Evolutionary conservation across 306 rosid species (phyloP).

Genomic region (Cicer bijugum): DNA sequence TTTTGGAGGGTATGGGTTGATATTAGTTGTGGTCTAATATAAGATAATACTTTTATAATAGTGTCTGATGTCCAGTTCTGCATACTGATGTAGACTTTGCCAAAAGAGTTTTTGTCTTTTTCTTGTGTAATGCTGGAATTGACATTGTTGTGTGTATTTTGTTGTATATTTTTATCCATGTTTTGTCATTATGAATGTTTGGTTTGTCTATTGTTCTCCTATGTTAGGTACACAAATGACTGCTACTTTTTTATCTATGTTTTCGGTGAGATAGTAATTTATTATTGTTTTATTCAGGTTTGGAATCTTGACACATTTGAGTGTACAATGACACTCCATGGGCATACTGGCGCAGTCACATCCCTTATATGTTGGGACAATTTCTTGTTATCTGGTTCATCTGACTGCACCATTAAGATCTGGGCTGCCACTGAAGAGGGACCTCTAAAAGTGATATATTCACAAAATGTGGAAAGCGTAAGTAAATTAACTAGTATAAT

Average conservation of each 20-base stretch:
- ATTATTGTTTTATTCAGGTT: conserved; percentile 41
- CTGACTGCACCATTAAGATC: conserved; percentile 46
- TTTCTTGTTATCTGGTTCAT: conserved; percentile 46
- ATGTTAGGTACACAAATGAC: neutral
- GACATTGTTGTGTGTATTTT: neutral
- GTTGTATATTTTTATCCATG: neutral
- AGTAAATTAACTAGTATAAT: neutral
- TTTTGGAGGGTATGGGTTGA: too few relatives aligned
- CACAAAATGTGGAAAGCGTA: conserved; percentile 47
- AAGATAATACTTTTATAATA: too few relatives aligned
- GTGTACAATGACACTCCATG: conserved; percentile 47
- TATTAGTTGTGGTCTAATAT: too few relatives aligned
- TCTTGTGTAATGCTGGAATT: neutral
- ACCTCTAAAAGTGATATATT: conserved; percentile 11
- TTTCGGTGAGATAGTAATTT: neutral
- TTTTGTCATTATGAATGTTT: neutral
- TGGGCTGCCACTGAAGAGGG: conserved; percentile 42
- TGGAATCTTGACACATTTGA: conserved; percentile 54
- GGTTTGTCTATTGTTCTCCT: neutral
- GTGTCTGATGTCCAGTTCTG: neutral
- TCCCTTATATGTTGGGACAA: conserved; percentile 42
- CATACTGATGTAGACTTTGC: neutral
- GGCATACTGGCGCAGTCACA: conserved; percentile 39
- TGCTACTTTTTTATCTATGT: neutral
- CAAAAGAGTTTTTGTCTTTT: neutral